These are phyloP conservation scores for Zizania palustris DNA, from an alignment of 202 grass and related monocot species.

Conservation along the genomic window DNA sequence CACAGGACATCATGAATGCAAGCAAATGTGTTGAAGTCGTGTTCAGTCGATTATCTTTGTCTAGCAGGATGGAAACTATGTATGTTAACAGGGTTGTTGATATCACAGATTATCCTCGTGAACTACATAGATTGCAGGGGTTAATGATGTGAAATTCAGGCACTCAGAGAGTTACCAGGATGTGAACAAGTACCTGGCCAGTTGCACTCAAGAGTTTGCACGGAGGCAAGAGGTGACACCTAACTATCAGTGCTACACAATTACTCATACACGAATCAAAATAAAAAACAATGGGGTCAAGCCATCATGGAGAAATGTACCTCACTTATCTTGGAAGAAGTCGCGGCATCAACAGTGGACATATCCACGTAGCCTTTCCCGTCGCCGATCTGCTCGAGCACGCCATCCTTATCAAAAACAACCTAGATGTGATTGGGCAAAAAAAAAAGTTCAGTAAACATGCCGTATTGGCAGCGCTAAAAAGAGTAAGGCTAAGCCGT, in stretches of 20 bases:
- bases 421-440: constrained; percentile 53
- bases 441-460: neutral
- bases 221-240: neutral
- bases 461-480: neutral
- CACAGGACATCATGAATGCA: neutral
- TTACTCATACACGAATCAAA: neutral
- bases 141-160: neutral
- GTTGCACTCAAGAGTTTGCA: neutral
- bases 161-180: neutral
- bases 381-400: constrained; percentile 78
- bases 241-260: neutral
- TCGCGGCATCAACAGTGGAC: constrained; percentile 86
- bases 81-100: neutral
- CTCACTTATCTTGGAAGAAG: constrained; percentile 86
- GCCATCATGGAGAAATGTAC: constrained; percentile 29
- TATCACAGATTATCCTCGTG: neutral
- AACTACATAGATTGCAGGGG: neutral
- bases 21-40: neutral
- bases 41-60: neutral
- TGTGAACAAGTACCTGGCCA: too few relatives aligned
- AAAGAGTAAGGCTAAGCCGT: neutral
- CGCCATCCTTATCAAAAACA: constrained; percentile 89
- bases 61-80: neutral
- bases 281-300: neutral
- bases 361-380: constrained; percentile 94